Evolutionary conservation across 2,329 filamentous ascomycete species (phyloP), one percentile per base, ranked within the genome.

Genomic region (Venturia asperata): DNA sequence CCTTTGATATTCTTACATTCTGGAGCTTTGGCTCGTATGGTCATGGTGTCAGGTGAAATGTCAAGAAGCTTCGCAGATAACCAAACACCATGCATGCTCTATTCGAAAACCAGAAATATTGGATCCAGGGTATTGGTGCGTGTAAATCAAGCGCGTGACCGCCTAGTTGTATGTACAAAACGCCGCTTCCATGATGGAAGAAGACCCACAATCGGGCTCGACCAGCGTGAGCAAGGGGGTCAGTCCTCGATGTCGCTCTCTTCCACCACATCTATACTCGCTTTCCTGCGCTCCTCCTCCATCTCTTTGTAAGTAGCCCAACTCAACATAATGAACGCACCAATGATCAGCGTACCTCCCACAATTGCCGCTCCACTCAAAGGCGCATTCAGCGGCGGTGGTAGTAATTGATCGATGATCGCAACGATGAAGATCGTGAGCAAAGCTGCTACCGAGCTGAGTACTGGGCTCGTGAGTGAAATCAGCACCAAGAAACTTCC

Each of bases 401-500:
- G 95, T 55, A 92, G 81, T 65, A 92, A 74, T 86, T 94, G 95
- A 76, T 99, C 94, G 65, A 90, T 90, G 39, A 97, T 80, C 0
- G 93, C 94, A 7, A 99, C 94, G 67, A 97, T 85, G 81, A 99
- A 97, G 69, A 99, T 99, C 27, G 94, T 99, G 60, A 99, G 81
- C 7, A 99, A 84, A 2, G 93, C 91, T 0, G 94, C 94, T 13
- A 99, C 94, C 21, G 90, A 95, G 66, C 89, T 93, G 5, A 99
- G 81, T 2, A 99, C 94, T 0, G 94, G 94, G 21, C 89, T 93
- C 0, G 94, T 99, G 37, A 65, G 17, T 43, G 24, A 19, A 24
- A 66, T 68, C 13, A 69, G 47, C 41, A 67, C 61, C 45, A 67
- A 47, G 64, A 68, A 64, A 62, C 67, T 55, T 47, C 63, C 58